phyloP scores from a whole-genome alignment of 352 stramenopile species.

The Pythium guiyangense region DNA sequence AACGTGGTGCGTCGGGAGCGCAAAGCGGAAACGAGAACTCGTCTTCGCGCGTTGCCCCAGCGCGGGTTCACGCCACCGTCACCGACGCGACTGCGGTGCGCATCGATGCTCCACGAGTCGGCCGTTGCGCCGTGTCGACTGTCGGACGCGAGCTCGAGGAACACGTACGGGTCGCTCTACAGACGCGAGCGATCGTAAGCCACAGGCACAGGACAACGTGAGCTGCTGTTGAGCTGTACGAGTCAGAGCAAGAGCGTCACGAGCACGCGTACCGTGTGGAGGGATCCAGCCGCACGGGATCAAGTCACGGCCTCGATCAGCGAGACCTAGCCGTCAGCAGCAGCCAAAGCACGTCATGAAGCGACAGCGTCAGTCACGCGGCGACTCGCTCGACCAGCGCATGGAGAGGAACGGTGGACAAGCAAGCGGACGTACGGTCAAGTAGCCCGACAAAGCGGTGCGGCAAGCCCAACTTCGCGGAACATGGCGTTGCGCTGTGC shows the following conservation, averaged over 20 bases:
- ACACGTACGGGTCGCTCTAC: constrained; percentile 74
- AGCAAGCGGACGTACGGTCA: constrained; percentile 32
- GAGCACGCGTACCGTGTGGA: constrained; percentile 32
- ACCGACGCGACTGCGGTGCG: constrained; percentile 60
- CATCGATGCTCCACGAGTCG: constrained; percentile 70
- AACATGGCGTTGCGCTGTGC: constrained; percentile 80
- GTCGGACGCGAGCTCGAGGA: constrained; percentile 50
- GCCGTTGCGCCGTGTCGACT: constrained; percentile 28
- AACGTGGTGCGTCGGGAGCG: constrained; percentile 64
- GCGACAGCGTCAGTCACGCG: not conserved
- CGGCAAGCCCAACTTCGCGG: constrained; percentile 63
- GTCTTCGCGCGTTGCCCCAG: constrained; percentile 48
- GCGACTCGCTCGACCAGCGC: not conserved
- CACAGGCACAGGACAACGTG: constrained; percentile 1
- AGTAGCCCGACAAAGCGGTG: constrained; percentile 68
- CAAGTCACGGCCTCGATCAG: constrained; percentile 69
- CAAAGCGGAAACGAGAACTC: constrained; percentile 71
- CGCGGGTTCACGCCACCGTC: constrained; percentile 45
- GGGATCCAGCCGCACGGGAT: constrained; percentile 64
- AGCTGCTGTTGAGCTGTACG: not conserved
- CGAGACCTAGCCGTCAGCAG: constrained; percentile 31
- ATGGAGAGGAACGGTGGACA: not conserved
- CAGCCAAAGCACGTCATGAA: not conserved
- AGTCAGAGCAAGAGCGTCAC: not conserved
- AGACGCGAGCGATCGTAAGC: no score